Conservation (phyloP, 2,329 filamentous ascomycete species). For the Teratosphaeria zuluensis region DNA sequence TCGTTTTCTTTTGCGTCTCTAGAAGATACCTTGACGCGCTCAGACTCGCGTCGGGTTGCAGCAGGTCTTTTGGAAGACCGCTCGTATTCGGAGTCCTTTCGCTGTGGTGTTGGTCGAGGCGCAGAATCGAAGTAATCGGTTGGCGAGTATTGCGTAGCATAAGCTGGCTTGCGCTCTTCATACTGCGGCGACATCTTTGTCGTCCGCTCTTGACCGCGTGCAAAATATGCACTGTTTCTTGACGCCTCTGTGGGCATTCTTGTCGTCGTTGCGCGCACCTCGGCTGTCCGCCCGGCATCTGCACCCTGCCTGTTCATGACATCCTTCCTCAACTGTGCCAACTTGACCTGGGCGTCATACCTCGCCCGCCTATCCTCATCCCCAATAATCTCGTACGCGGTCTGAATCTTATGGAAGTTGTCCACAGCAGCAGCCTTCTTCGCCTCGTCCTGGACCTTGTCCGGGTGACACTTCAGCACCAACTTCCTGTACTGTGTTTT, state of each 20-base stretch:
- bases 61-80: slow-evolving; percentile 21
- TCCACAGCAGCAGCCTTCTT: slow-evolving; percentile 70
- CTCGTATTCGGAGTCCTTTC: slow-evolving; percentile 33
- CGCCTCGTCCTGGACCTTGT: slow-evolving; percentile 58
- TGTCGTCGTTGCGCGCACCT: slow-evolving; percentile 16
- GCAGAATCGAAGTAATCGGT: slow-evolving; percentile 27
- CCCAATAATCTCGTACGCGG: slow-evolving; percentile 83
- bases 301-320: slow-evolving; percentile 26
- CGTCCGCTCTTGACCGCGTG: slow-evolving; percentile 11
- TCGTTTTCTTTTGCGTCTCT: slow-evolving; percentile 24
- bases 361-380: slow-evolving; percentile 62
- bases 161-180: slow-evolving; percentile 23
- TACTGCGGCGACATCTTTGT: slow-evolving; percentile 16
- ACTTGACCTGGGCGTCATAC: slow-evolving; percentile 67
- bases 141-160: slow-evolving; percentile 7
- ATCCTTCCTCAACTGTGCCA: slow-evolving; percentile 55
- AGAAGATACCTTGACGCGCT: slow-evolving; percentile 8
- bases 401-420: slow-evolving; percentile 85
- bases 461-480: slow-evolving; percentile 70
- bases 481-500: slow-evolving; percentile 87
- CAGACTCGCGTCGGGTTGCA: slow-evolving; percentile 8
- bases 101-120: slow-evolving; percentile 22
- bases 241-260: slow-evolving; percentile 22
- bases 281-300: not conserved
- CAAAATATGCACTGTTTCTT: slow-evolving; percentile 17